Base-by-base conservation (phyloP, 352 stramenopile species). In the Elongisporangium undulatum region DNA sequence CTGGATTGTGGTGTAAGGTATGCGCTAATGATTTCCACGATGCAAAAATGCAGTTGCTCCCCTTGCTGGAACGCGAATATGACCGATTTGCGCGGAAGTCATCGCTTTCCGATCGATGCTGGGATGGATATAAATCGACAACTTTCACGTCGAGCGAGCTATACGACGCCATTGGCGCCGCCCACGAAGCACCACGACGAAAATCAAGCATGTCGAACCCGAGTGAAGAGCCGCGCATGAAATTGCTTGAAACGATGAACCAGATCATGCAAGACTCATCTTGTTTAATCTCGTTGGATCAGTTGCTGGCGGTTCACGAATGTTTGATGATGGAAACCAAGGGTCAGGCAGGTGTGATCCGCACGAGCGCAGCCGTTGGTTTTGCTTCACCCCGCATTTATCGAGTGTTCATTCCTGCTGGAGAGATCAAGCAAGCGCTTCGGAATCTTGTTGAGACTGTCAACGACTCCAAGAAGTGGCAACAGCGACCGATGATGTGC, bases 361-460 rank as follows among this genome's bases (percentile, higher is more conserved):
- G 83, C 19, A 74, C 78, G 0, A 74, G 80, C 22, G 63, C 83
- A 13, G 84, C 84, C 0, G 84, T 94, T 16, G 84, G 84, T 13
- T 94, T 90, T 49, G 82, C 84, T 0, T 92, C 84, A 3, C 68
- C 82, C 50, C 84, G 81, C 1, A 92, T 92, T 59, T 94, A 94
- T 58, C 79, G 84, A 20, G 84, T 94, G 13, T 94, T 94, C 55
- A 52, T 94, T 7, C 84, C 84, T 0, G 72, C 74, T 4, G 77
- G 71, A 12, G 84, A 94, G 62, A 84, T 94, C 21, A 49, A 70
- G 3, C 54, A 56, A 9, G 76, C 81, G 1, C 58, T 94, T 9
- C 20, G 72, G 16, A 64, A 78, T 2, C 61, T 89, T 19, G 53
- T 92, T 0, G 17, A 51, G 0, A 75, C 61, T 2, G 68, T 94